phyloP scores from a whole-genome alignment of 306 rosid genomes.

The Aeschynomene evenia region DNA sequence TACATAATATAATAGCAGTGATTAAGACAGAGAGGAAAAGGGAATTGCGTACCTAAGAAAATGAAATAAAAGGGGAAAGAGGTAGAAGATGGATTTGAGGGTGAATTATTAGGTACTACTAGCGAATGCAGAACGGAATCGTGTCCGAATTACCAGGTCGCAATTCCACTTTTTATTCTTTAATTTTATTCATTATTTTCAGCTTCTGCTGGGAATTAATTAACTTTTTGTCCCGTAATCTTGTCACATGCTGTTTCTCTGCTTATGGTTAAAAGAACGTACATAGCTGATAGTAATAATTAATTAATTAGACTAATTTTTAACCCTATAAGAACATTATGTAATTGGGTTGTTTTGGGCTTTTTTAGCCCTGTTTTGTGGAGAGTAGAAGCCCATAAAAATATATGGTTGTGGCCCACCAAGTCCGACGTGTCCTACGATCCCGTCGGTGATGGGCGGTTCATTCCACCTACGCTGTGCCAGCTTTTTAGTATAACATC shows the following conservation, averaged over 20 bases:
- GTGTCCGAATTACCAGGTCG: slow-evolving; percentile 33
- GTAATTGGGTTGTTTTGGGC: too few species aligned
- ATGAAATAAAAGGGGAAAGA: slow-evolving; percentile 15
- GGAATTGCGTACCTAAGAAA: slow-evolving; percentile 20
- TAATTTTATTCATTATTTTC: not conserved
- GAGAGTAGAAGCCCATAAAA: too few species aligned
- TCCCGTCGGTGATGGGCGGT: not conserved
- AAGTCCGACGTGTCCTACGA: not conserved
- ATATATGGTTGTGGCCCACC: too few species aligned
- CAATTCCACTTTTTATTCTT: slow-evolving; percentile 8
- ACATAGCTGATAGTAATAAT: too few species aligned
- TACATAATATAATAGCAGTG: too few species aligned
- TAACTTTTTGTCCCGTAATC: not conserved
- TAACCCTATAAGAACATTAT: too few species aligned
- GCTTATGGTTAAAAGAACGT: too few species aligned
- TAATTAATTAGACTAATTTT: too few species aligned
- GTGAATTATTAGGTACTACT: not conserved
- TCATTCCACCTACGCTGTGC: not conserved
- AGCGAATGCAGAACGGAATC: slow-evolving; percentile 15
- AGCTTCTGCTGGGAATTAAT: not conserved
- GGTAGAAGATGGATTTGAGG: not conserved
- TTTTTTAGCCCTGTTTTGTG: too few species aligned
- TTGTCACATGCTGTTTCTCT: too few species aligned
- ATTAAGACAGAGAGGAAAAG: not conserved
- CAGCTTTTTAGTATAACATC: not conserved